Evolutionary conservation across 805 yeast species (phyloP), one percentile per base, ranked within the genome.

Genomic region (Kuraishia molischiana): DNA sequence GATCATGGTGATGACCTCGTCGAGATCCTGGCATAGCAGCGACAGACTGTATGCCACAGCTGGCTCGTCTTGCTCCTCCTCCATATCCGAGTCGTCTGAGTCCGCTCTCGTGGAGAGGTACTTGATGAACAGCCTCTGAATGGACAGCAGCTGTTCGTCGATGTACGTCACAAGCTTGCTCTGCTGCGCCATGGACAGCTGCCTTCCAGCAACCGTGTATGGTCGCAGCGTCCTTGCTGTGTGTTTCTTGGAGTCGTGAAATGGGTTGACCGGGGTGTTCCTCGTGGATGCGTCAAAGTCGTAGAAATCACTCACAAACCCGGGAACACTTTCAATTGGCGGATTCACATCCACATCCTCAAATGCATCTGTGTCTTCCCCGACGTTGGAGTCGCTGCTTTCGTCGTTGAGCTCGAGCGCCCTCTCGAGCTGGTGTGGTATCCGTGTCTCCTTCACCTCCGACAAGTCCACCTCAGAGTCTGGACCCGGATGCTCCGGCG

Each of bases 41-140:
- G 45, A 35, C 30, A 64, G 38, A 4, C 49, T 38, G 26, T 46
- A 43, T n/a, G 51, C 48, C 29, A 31, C n/a, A 8, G 18, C 3
- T 19, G 4, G 41, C 41, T 17, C 35, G 17, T 20, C 35, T 4
- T 29, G 38, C 20, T 47, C 38, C 19, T 48, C 47, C 18, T 46
- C 46, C 6, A 41, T 31, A 5, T 37, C 39, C 3, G 38, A 42
- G 19, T 21, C 37, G 3, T 47, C 54, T 3, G 52, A 56, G 11
- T 54, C 58, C 20, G 52, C 52, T 41, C 59, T 45, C 19, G 47
- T 30, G 3, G 64, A 52, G 14, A 61, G 30, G 38, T 49, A 54
- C 41, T 64, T 65, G 39, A 68, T 62, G 50, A 73, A 77, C 41
- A 59, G 62, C 38, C 84, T 61, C 43, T 78, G 82, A 10, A 79